phyloP scores from a whole-genome alignment of 805 yeast species.

The Ogataea nakhonphanomensis region DNA sequence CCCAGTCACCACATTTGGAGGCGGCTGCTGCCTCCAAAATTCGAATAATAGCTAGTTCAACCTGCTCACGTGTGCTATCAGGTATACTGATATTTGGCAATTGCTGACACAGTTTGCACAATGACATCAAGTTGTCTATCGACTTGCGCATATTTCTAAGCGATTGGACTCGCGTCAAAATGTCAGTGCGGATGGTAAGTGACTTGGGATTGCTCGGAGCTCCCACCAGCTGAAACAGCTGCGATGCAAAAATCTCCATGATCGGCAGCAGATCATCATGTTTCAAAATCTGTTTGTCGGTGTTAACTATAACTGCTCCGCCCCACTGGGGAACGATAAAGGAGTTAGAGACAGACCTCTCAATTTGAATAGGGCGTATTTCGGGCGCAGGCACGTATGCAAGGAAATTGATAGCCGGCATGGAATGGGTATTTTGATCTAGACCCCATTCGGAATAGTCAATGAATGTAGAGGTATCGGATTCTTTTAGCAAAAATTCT shows the following conservation, averaged over 20 bases:
- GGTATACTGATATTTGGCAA: conserved; percentile 85
- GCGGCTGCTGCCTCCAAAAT: conserved; percentile 38
- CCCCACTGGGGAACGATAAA: conserved; percentile 90
- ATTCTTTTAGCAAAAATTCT: conserved; percentile 36
- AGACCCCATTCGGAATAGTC: conserved; percentile 85
- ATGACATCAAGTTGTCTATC: conserved; percentile 66
- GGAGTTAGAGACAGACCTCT: conserved; percentile 46
- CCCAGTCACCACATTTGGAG: conserved; percentile 34
- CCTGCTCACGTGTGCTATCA: conserved; percentile 57
- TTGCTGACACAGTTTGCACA: conserved; percentile 63
- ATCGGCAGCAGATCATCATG: conserved; percentile 49
- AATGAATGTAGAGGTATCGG: conserved; percentile 69
- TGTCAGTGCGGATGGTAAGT: conserved; percentile 61
- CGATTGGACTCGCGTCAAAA: conserved; percentile 57
- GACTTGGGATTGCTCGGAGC: conserved; percentile 56
- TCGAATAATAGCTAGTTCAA: conserved; percentile 44
- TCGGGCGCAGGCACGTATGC: conserved; percentile 57
- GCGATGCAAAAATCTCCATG: conserved; percentile 69
- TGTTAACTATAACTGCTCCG: conserved; percentile 58
- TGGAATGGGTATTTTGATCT: conserved; percentile 43
- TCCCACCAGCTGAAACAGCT: conserved; percentile 71
- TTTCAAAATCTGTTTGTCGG: conserved; percentile 32
- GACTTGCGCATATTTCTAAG: conserved; percentile 58
- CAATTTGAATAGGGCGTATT: conserved; percentile 47
- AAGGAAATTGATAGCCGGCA: conserved; percentile 69